Evolutionary conservation across 805 yeast genomes (phyloP).

Genomic region (Lipomyces japonicus): DNA sequence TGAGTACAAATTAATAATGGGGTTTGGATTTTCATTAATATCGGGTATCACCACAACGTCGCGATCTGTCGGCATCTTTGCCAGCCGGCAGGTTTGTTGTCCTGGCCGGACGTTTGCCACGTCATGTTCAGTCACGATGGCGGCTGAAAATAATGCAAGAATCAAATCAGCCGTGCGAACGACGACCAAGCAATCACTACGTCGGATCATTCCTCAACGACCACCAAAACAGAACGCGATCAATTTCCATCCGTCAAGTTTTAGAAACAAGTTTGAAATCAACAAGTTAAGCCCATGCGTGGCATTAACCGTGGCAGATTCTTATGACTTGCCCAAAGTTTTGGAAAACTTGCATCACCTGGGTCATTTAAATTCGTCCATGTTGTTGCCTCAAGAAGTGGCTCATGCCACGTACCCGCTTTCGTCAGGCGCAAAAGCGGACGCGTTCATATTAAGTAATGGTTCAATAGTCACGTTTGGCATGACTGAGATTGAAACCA

Average conservation of each 20-base stretch:
- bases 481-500: conserved; percentile 52
- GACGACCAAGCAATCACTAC: conserved; percentile 26
- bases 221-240: background rate
- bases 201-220: conserved; percentile 19
- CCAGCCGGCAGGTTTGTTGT: too few species aligned
- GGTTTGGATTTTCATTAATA: too few species aligned
- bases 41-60: too few species aligned
- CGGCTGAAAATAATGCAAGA: too few species aligned
- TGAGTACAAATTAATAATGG: too few species aligned
- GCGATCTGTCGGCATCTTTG: too few species aligned
- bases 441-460: conserved; percentile 64
- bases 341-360: conserved; percentile 39
- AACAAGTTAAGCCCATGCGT: conserved; percentile 12
- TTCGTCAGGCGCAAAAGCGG: conserved; percentile 41
- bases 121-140: too few species aligned
- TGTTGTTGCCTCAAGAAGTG: conserved; percentile 66
- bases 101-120: too few species aligned
- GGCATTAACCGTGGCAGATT: conserved; percentile 42
- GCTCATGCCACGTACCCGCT: conserved; percentile 48
- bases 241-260: background rate
- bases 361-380: conserved; percentile 40
- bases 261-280: background rate
- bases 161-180: conserved; percentile 11
- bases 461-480: conserved; percentile 89
- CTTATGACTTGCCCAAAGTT: conserved; percentile 55